Percentiles rank a stretch among this genome's conserved stretches.
Conservation (phyloP, 2,329 filamentous ascomycete species). For the Colletotrichum melonis region DNA sequence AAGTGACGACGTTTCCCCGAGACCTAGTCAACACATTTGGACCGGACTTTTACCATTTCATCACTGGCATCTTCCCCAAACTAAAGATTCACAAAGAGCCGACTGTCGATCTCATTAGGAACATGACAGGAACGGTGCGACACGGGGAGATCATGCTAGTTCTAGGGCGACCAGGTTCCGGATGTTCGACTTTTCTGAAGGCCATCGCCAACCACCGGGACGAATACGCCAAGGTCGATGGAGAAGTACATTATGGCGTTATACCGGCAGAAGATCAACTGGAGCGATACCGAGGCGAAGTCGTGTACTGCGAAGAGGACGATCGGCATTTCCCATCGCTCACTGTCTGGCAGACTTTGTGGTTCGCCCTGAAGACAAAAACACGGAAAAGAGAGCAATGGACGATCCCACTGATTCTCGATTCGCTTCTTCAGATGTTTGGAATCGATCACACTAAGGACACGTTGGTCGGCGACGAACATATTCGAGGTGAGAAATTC, state of each 20-base stretch:
- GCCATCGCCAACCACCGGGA: constrained; percentile 77
- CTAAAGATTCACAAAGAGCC: constrained; percentile 39
- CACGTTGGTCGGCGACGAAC: constrained; percentile 81
- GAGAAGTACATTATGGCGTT: constrained; percentile 78
- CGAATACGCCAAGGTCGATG: constrained; percentile 73
- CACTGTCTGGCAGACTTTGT: constrained; percentile 82
- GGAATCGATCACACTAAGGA: constrained; percentile 80
- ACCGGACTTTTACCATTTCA: constrained; percentile 77
- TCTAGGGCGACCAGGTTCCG: constrained; percentile 78
- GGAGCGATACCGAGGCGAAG: constrained; percentile 78
- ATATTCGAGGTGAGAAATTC: constrained; percentile 64
- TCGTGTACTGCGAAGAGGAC: constrained; percentile 83
- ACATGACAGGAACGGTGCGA: constrained; percentile 49
- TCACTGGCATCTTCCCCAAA: constrained; percentile 55
- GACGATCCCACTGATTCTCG: constrained; percentile 76
- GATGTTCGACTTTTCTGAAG: constrained; percentile 83
- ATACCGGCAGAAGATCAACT: constrained; percentile 75
- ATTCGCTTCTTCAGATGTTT: constrained; percentile 80
- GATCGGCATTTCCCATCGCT: constrained; percentile 80
- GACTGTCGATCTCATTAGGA: constrained; percentile 43
- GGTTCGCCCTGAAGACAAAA: constrained; percentile 81
- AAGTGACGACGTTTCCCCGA: constrained; percentile 78
- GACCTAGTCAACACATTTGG: constrained; percentile 84
- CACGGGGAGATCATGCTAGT: constrained; percentile 52
- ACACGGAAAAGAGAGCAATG: constrained; percentile 73